Conservation (phyloP, 495 filamentous ascomycete species). For the Gamarada debralockiae region DNA sequence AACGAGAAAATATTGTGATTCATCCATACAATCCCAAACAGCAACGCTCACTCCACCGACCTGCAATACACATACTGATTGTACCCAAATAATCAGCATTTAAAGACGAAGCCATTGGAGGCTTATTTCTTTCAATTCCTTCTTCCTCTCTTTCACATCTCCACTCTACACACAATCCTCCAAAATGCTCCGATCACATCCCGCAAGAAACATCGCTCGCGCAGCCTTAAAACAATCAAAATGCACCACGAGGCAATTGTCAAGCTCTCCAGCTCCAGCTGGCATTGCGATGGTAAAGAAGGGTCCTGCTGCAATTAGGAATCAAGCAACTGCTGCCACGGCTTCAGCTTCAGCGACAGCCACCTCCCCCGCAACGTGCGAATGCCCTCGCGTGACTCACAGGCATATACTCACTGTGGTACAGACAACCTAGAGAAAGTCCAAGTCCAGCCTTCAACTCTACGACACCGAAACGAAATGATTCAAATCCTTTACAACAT, state of each 20-base stretch:
- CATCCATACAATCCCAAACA: background rate
- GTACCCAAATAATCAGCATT: background rate
- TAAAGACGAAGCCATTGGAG: conserved; percentile 10
- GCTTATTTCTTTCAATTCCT: background rate
- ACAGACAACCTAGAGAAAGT: conserved; percentile 22
- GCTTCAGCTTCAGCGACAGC: conserved; percentile 10
- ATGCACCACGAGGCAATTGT: conserved; percentile 13
- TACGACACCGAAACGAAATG: conserved; percentile 32
- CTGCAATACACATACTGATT: background rate
- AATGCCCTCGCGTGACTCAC: conserved; percentile 17
- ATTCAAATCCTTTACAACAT: conserved; percentile 50
- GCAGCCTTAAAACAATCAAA: conserved; percentile 17
- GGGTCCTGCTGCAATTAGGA: conserved; percentile 11
- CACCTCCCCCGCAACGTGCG: conserved; percentile 8
- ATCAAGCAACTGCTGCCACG: conserved; percentile 21
- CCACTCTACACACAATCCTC: background rate
- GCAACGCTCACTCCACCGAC: background rate
- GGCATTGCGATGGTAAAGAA: conserved; percentile 19
- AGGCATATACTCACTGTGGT: conserved; percentile 8
- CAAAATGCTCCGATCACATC: conserved; percentile 28
- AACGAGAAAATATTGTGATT: conserved; percentile 4
- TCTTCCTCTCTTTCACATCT: background rate
- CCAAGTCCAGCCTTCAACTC: conserved; percentile 26
- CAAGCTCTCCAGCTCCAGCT: conserved; percentile 9
- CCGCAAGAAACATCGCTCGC: conserved; percentile 19